Evolutionary conservation across 768 basidiomycete species (phyloP).

Genomic region (Daedaleopsis nitida): DNA sequence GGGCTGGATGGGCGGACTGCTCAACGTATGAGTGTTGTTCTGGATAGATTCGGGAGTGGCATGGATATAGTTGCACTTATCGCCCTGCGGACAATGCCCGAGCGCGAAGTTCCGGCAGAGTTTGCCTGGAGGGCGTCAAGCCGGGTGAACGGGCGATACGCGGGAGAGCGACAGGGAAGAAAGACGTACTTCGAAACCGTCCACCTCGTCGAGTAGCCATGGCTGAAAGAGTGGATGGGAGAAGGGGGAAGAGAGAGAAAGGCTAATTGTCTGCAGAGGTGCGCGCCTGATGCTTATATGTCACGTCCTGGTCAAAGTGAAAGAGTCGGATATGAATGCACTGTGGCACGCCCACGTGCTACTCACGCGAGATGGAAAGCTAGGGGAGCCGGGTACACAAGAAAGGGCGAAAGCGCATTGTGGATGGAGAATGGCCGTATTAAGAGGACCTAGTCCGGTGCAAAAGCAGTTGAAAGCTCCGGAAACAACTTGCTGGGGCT

Average conservation of each 20-base stretch:
- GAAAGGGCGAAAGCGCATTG: constrained; percentile 16
- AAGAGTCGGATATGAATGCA: constrained; percentile 23
- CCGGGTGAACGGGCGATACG: neutral
- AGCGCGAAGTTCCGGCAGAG: constrained; percentile 38
- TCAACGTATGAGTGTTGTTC: neutral
- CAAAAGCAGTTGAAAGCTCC: constrained; percentile 6
- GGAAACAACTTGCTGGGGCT: constrained; percentile 9
- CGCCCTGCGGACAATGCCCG: constrained; percentile 41
- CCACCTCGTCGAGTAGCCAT: constrained; percentile 19
- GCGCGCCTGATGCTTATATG: constrained; percentile 26
- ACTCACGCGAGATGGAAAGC: constrained; percentile 27
- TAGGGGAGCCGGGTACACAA: constrained; percentile 11
- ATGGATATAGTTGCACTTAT: constrained; percentile 42
- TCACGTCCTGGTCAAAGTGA: constrained; percentile 22
- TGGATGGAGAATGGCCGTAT: neutral
- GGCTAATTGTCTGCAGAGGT: constrained; percentile 14
- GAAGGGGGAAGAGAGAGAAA: constrained; percentile 12
- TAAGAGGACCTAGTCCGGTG: constrained; percentile 13
- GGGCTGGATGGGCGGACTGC: constrained; percentile 6
- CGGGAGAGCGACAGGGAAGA: neutral
- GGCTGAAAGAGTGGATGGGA: constrained; percentile 2
- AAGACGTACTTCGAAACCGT: constrained; percentile 20
- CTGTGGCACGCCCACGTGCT: constrained; percentile 23
- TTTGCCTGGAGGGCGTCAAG: constrained; percentile 31
- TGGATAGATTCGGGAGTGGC: constrained; percentile 22